phyloP scores from a whole-genome alignment of 108 stramenopile species.

The Skeletonema costatum region DNA sequence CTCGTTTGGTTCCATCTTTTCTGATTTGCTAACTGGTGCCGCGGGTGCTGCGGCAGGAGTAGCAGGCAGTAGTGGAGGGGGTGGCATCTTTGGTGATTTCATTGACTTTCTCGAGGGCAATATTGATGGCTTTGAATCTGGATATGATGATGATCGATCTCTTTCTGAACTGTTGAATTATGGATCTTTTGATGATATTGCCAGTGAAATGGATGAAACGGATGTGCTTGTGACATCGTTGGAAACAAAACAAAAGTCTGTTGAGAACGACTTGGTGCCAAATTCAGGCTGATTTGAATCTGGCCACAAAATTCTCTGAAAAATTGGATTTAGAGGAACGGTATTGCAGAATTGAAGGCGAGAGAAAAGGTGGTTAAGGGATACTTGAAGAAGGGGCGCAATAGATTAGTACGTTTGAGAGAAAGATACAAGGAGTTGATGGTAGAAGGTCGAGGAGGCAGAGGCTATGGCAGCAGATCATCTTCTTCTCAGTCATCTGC shows the following conservation, averaged over 20 bases:
- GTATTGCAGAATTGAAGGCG: constrained; percentile 67
- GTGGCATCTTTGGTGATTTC: constrained; percentile 69
- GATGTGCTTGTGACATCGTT: constrained; percentile 74
- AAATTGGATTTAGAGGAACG: constrained; percentile 71
- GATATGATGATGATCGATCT: constrained; percentile 59
- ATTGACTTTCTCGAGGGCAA: constrained; percentile 82
- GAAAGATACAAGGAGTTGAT: constrained; percentile 79
- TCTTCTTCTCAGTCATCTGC: constrained; percentile 5
- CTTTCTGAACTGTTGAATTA: constrained; percentile 53
- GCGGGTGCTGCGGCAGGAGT: constrained; percentile 51
- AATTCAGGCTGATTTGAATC: constrained; percentile 57
- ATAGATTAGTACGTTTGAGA: constrained; percentile 70
- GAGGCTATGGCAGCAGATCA: constrained; percentile 31
- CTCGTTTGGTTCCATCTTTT: constrained; percentile 78
- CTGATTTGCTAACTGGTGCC: constrained; percentile 67
- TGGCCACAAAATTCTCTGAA: constrained; percentile 54
- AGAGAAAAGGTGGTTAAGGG: constrained; percentile 68
- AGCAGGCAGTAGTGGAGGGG: constrained; percentile 29
- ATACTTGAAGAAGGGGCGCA: constrained; percentile 69
- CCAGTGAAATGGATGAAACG: constrained; percentile 83
- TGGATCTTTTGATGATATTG: constrained; percentile 69
- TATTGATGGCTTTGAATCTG: constrained; percentile 61
- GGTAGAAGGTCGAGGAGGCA: constrained; percentile 52
- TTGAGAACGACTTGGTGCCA: constrained; percentile 61
- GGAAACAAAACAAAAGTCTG: constrained; percentile 47